Evolutionary conservation across 2,329 filamentous ascomycete genomes (phyloP), one percentile per base, ranked within the genome.

Genomic region (Botrytis galanthina): DNA sequence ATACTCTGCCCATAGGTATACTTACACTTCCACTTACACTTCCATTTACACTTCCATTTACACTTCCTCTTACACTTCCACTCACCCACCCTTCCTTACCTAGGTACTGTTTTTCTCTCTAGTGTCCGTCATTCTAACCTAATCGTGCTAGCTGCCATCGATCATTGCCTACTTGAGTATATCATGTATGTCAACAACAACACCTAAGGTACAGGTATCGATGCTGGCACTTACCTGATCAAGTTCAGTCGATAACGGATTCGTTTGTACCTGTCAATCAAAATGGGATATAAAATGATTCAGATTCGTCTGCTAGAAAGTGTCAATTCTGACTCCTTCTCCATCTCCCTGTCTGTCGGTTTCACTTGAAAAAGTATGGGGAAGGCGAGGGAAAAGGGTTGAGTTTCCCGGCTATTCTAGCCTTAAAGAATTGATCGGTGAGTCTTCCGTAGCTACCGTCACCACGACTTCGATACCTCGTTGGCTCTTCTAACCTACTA

Each of bases 271-370:
- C 51, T 57, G 51, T 57, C 51, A 57, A 57, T 57, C 59, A 4
- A 35, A 51, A 51, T 46, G 48, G 32, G n/a, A 59, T 29, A 44
- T 18, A 22, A 32, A 26, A 32, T 44, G 67, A 70, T 61, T 70
- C 67, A 61, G 37, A 60, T 59, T 44, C 37, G 51, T 70, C 51
- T 61, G 61, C 67, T 60, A 46, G 67, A 60, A 70, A 60, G 54
- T 20, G 18, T 57, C 51, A 69, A 69, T 35, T 18, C 44, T 51
- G 42, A n/a, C 59, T 48, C 20, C 29, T 8, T 35, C 42, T 66
- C 20, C 29, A 26, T 26, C 42, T 66, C 42, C 63, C 63, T 39
- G 35, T 16, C 63, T 39, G 35, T 26, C 59, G 18, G 35, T 37
- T n/a, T 61, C 59, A 39, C 32, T 37, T 37, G 26, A 18, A 29